A percentile compares a stretch with the other conserved stretches of the same genome.
Conservation (phyloP, 2,329 filamentous ascomycete genomes). For the Ceratocystiopsis brevicomis region DNA sequence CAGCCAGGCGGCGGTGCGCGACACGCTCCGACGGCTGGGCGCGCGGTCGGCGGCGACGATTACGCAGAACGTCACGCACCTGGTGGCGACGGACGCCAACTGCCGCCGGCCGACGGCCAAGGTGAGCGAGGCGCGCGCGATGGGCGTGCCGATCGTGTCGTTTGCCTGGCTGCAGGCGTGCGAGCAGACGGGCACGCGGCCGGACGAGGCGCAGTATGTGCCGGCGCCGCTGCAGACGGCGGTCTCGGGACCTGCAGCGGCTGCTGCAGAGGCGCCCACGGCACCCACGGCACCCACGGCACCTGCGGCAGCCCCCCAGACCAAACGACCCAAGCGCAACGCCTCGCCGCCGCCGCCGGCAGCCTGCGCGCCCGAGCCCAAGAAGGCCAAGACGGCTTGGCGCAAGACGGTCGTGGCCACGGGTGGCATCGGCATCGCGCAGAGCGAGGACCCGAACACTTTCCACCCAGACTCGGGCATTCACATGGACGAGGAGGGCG, state of each 20-base stretch:
- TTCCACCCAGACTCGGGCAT: slow-evolving; percentile 26
- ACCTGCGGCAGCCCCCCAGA: not conserved
- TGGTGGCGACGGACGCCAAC: slow-evolving; percentile 36
- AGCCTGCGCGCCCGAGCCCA: slow-evolving; percentile 4
- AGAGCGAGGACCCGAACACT: slow-evolving; percentile 13
- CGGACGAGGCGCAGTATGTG: slow-evolving; percentile 13
- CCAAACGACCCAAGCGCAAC: not conserved
- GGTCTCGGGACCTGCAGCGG: not conserved
- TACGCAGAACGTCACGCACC: slow-evolving; percentile 31
- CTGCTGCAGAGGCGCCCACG: not conserved
- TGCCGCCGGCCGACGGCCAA: slow-evolving; percentile 31
- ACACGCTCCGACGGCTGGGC: slow-evolving; percentile 30
- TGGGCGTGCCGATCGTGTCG: slow-evolving; percentile 34
- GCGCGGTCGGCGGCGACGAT: slow-evolving; percentile 25
- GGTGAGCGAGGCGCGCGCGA: slow-evolving; percentile 26
- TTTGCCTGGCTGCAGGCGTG: slow-evolving; percentile 46
- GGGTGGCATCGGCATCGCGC: not conserved
- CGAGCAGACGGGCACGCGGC: slow-evolving; percentile 10
- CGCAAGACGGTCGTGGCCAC: not conserved
- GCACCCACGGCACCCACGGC: not conserved
- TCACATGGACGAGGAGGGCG: slow-evolving; percentile 43
- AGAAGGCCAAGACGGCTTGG: slow-evolving; percentile 1
- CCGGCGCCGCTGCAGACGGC: slow-evolving; percentile 1
- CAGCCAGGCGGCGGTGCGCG: slow-evolving; percentile 11
- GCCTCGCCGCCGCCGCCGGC: slow-evolving; percentile 3